Evolutionary conservation across 1,284 basidiomycete species (phyloP), one percentile per base, ranked within the genome.

Genomic region (Anthracocystis panici-leucophaei): DNA sequence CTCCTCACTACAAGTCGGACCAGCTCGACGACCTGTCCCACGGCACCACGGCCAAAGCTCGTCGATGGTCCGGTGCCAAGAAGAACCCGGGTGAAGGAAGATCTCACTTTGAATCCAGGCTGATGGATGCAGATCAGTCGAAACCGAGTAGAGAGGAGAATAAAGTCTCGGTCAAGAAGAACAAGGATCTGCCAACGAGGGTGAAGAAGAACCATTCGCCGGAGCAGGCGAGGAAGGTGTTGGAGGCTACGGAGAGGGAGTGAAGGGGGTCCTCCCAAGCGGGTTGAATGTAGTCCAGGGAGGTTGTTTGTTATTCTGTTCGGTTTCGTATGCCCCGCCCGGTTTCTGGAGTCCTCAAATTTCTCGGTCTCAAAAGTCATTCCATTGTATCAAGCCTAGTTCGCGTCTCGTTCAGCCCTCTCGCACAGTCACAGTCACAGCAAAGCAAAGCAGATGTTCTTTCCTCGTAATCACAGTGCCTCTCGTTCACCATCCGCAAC

Each of bases 11-110:
- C 62, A 74, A 74, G 25, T 27, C 57, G 3, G 71, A 74, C 5
- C 71, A 74, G 29, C 56, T 65, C 31, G 71, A 74, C 56, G 71
- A 74, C 35, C 71, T 74, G 4, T 74, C 71, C 8, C 71, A 74
- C 56, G 71, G 71, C 20, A 41, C 55, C 49, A 74, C 71, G 2
- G 20, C 54, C 42, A 74, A 74, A 57, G 65, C 65, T 0, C 65
- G 65, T 42, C 71, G 62, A 18, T 74, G 71, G 71, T 62, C 62
- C 23, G 65, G 71, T 7, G 55, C 45, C 23, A 74, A 74, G 31
- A 74, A 74, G 52, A 74, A 65, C 21, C 65, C 44, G 5, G 71
- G 71, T 23, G 62, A 65, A 29, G 71, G 71, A 11, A 40, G 71
- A 18, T 68, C 65, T 1, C 71, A 74, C 35, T 62, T 62, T 38